phyloP scores from a whole-genome alignment of 2,329 filamentous ascomycete genomes.

The Pseudogymnoascus destructans region DNA sequence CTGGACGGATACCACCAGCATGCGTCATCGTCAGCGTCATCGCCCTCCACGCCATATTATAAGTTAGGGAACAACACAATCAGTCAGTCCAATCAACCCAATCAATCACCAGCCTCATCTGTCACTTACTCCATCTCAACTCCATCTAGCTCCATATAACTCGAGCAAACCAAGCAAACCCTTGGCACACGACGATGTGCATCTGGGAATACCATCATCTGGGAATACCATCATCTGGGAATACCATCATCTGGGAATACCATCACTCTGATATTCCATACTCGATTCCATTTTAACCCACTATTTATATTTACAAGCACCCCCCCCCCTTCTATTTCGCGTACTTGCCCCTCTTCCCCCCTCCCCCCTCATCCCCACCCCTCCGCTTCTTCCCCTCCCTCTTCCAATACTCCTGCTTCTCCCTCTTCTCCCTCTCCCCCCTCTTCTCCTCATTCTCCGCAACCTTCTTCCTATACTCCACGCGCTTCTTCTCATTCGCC shows the following conservation, averaged over 20 bases:
- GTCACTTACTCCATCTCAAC: background rate
- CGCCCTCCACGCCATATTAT: background rate
- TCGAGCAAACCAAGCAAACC: background rate
- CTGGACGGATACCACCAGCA: background rate
- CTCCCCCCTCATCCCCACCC: conserved; percentile 38
- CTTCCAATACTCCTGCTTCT: conserved; percentile 86
- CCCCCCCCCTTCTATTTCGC: background rate
- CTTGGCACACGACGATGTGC: background rate
- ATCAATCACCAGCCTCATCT: background rate
- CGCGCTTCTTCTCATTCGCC: conserved; percentile 80
- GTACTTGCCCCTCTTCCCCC: conserved; percentile 26
- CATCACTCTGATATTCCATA: background rate
- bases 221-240: background rate
- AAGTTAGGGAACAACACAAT: background rate
- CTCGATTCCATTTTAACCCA: background rate
- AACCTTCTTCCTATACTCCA: conserved; percentile 70
- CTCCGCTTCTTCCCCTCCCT: conserved; percentile 74
- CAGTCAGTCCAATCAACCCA: background rate
- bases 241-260: background rate
- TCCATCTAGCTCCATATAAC: background rate
- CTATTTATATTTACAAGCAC: conserved; percentile 2
- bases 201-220: background rate
- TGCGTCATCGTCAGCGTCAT: background rate
- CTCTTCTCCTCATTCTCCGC: conserved; percentile 75
- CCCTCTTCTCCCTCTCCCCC: conserved; percentile 72